phyloP scores from a whole-genome alignment of 2,329 filamentous ascomycete species.

The Rhynchosporium graminicola region DNA sequence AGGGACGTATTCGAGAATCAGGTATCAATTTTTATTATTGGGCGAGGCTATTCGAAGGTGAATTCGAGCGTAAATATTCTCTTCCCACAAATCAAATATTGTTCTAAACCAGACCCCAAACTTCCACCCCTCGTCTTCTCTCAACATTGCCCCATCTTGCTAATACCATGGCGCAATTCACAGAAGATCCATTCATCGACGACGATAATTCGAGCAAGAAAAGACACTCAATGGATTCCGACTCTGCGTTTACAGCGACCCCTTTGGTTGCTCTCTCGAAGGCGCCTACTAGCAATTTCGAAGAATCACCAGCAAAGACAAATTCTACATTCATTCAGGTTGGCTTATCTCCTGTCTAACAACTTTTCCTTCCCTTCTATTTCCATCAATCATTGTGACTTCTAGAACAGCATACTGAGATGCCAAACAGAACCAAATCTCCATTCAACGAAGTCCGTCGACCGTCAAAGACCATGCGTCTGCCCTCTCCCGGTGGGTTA shows the following conservation, averaged over 20 bases:
- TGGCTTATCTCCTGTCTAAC: background rate
- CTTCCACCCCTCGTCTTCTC: background rate
- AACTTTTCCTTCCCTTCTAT: background rate
- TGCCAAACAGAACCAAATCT: constrained; percentile 29
- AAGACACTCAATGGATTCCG: constrained; percentile 22
- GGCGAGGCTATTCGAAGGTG: background rate
- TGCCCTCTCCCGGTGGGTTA: constrained; percentile 23
- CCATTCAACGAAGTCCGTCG: constrained; percentile 34
- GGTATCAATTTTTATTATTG: background rate
- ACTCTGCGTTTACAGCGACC: constrained; percentile 27
- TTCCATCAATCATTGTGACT: background rate
- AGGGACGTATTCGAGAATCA: background rate
- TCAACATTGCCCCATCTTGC: constrained; percentile 7
- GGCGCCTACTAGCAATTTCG: background rate
- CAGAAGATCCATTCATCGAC: constrained; percentile 12
- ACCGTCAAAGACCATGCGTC: constrained; percentile 29
- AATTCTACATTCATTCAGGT: constrained; percentile 28
- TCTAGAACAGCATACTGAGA: background rate
- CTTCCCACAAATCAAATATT: background rate
- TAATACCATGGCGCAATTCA: constrained; percentile 23
- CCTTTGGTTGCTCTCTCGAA: constrained; percentile 19
- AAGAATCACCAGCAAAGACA: constrained; percentile 7
- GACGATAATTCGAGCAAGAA: background rate
- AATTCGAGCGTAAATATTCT: constrained; percentile 10
- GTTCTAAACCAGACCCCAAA: background rate